phyloP scores from a whole-genome alignment of 2,329 filamentous ascomycete species.

The Chaetomiaceae sp. region DNA sequence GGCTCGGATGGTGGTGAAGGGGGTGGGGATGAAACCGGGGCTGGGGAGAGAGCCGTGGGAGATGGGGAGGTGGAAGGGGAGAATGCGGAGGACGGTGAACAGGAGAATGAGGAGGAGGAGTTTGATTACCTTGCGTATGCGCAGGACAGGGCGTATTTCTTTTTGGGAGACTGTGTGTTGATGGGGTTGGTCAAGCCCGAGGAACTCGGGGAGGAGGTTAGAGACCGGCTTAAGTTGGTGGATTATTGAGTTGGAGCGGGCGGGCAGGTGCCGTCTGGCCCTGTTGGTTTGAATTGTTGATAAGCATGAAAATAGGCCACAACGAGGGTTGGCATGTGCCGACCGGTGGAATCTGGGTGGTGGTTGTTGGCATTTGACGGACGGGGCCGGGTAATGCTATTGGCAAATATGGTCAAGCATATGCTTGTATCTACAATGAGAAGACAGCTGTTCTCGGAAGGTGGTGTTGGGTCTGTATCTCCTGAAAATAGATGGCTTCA shows the following conservation, averaged over 20 bases:
- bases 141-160: constrained; percentile 85
- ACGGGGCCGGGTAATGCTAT: background rate
- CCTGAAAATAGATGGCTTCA: no score
- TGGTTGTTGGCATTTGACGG: no score
- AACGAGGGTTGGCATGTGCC: no score
- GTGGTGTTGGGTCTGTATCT: no score
- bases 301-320: no score
- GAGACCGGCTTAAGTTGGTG: constrained; percentile 63
- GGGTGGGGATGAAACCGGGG: constrained; percentile 45
- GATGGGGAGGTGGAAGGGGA: background rate
- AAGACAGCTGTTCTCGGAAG: no score
- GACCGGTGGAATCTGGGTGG: no score
- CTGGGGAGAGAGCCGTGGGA: constrained; percentile 32
- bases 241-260: constrained; percentile 42
- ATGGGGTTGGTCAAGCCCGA: constrained; percentile 70
- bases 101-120: constrained; percentile 59
- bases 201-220: constrained; percentile 69
- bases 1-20: constrained; percentile 27
- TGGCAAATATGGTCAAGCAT: no score
- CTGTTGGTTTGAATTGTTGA: no score
- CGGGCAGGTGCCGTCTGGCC: background rate
- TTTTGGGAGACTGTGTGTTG: constrained; percentile 84
- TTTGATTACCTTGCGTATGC: constrained; percentile 94
- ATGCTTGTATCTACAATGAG: no score
- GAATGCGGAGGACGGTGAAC: constrained; percentile 29